Conservation (phyloP, 2,329 filamentous ascomycete genomes). For the Phialophora macrospora region DNA sequence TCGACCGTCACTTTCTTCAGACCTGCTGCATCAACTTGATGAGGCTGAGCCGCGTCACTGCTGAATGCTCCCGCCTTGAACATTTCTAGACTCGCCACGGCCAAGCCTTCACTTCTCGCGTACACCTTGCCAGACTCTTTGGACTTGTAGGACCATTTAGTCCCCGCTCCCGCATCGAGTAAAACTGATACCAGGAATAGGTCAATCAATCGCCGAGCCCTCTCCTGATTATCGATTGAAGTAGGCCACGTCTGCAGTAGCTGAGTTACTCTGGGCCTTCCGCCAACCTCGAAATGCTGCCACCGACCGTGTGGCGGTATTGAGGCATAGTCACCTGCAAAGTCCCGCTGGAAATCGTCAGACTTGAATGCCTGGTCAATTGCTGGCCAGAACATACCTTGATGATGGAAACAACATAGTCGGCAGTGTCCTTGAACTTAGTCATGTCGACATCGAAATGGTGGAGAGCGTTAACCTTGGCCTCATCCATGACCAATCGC, state of each 20-base stretch:
- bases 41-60: conserved; percentile 77
- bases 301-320: conserved; percentile 81
- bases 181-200: conserved; percentile 67
- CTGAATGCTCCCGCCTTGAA: conserved; percentile 79
- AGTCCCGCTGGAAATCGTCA: conserved; percentile 63
- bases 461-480: conserved; percentile 73
- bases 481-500: conserved; percentile 74
- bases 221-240: conserved; percentile 67
- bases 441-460: conserved; percentile 88
- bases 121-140: conserved; percentile 83
- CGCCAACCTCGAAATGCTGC: conserved; percentile 67
- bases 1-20: conserved; percentile 75
- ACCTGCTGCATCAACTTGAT: conserved; percentile 85
- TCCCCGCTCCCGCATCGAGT: conserved; percentile 78
- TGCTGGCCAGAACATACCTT: conserved; percentile 65
- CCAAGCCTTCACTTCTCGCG: conserved; percentile 84
- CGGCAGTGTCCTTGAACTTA: conserved; percentile 82
- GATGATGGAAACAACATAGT: conserved; percentile 90
- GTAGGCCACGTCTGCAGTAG: conserved; percentile 56
- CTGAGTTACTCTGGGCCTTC: conserved; percentile 54
- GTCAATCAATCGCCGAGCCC: conserved; percentile 62
- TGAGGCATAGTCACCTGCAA: conserved; percentile 67
- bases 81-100: conserved; percentile 81
- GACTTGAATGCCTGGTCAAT: background rate
- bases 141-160: conserved; percentile 89